Conservation (phyloP, 495 filamentous ascomycete species). For the Chlorociboria aeruginascens region DNA sequence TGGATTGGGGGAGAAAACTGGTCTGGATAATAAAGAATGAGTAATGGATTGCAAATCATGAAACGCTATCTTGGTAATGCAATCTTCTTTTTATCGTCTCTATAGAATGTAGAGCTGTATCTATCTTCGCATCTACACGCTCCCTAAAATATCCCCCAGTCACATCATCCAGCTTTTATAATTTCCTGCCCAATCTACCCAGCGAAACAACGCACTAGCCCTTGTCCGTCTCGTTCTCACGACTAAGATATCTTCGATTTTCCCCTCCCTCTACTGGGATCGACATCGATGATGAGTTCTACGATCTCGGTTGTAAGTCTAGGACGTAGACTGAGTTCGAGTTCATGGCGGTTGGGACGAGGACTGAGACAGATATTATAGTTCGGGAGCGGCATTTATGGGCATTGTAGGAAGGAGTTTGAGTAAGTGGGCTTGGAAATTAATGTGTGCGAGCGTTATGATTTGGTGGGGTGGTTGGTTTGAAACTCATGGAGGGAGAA, state of each 20-base stretch:
- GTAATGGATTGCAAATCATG: no score
- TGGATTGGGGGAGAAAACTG: no score
- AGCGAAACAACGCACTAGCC: no score
- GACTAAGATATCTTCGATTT: conserved; percentile 60
- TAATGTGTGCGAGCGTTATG: background rate
- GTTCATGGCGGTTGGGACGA: background rate
- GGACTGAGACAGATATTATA: background rate
- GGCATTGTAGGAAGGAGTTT: background rate
- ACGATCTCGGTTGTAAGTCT: background rate
- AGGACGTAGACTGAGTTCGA: background rate
- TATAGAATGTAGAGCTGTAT: conserved; percentile 15
- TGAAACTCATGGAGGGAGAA: no score
- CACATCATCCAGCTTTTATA: no score
- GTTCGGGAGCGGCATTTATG: no score
- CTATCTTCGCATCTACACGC: conserved; percentile 26
- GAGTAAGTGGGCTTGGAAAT: conserved; percentile 1
- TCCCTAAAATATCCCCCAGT: no score
- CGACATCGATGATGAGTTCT: background rate
- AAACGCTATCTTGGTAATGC: no score
- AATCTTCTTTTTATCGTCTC: no score
- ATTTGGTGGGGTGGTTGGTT: no score
- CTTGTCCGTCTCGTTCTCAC: conserved; percentile 75
- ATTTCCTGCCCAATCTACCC: no score
- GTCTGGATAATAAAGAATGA: no score
- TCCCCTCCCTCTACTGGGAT: conserved; percentile 39